Base-by-base conservation (phyloP, 768 basidiomycete species). In the Astraeus odoratus region DNA sequence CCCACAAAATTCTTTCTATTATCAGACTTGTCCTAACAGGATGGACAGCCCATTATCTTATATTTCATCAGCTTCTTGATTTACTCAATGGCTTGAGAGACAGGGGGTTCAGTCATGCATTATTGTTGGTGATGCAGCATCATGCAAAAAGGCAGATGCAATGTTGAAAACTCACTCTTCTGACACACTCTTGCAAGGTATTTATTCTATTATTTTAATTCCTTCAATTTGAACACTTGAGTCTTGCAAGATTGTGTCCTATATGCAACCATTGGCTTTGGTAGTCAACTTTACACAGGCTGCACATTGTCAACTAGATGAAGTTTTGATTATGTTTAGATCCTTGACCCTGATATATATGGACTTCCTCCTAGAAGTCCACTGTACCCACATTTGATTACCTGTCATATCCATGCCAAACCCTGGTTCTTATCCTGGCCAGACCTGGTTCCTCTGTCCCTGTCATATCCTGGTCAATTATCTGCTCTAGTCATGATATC, bases 41-140 rank as follows among this genome's bases (percentile, higher is more conserved):
- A 16, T 69, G 67, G 67, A 69, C 67, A 9, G 51, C 65, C 31
- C 65, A 68, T 50, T 64, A 58, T 33, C 42, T 57, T 20, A 62
- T 67, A 9, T 68, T 56, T 45, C 18, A 48, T 8, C 52, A 59
- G 8, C 56, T 70, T 8, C 53, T 68, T 29, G 44, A 63, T 22
- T 47, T 69, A 6, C 27, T 29, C 27, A 29, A 29, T 29, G 7
- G 7, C 12, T 12, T 29, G 27, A 29, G 12, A 29, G 27, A 29
- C 6, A 12, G 12, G 27, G 27, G 27, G 12, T 7, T 12, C 6
- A 29, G 12, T 12, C 27, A 29, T 29, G 27, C 27, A 29, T 29
- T 29, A 12, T 29, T 29, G 27, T 29, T 29, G 27, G 61, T 10
- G 57, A 66, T 45, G 42, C 45, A 23, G 56, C 52, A 19, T 54